Evolutionary conservation across 768 basidiomycete genomes (phyloP), one percentile per base, ranked within the genome.

Genomic region (Leucogyrophana mollusca): DNA sequence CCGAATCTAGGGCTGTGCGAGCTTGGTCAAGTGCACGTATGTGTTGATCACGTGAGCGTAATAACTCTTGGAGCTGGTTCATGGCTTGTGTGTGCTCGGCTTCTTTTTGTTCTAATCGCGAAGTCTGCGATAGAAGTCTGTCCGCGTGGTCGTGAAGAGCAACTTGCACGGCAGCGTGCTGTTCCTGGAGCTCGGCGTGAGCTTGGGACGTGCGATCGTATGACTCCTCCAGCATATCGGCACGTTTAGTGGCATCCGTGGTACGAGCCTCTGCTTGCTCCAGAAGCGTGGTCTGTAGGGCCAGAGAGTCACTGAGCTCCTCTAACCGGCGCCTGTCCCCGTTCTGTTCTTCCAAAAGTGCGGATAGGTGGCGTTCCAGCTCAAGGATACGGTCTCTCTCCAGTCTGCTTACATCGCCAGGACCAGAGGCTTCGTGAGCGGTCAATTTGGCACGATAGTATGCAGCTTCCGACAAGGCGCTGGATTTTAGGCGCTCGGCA

Each of bases 381-480:
- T 89, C 84, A 14, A 73, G 59, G 16, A 84, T 66, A 30, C 93
- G 89, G 40, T 92, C 87, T 9, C 83, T 81, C 53, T 96, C 94
- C 5, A 94, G 60, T 22, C 83, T 83, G 24, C 73, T 68, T 2
- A 82, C 58, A 25, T 95, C 94, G 5, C 69, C 59, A 9, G 84
- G 77, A 14, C 82, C 78, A 35, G 78, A 74, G 1, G 78, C 69
- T 62, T 98, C 96, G 41, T 91, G 68, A 0, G 95, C 93, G 3
- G 83, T 78, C n/a, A 95, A 72, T 68, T 98, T 97, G 38, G 94
- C 90, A 40, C 94, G 90, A 62, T 94, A 96, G 70, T 88, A 97
- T 1, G 94, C 91, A 2, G 94, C 89, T 67, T 99, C 96, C 65
- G 98, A 91, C 7, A 89, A 68, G 1, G 96, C 96, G 34, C 80